These are phyloP conservation scores for Daldinia concentrica DNA, from an alignment of 495 filamentous ascomycete species.

Conservation along the genomic window DNA sequence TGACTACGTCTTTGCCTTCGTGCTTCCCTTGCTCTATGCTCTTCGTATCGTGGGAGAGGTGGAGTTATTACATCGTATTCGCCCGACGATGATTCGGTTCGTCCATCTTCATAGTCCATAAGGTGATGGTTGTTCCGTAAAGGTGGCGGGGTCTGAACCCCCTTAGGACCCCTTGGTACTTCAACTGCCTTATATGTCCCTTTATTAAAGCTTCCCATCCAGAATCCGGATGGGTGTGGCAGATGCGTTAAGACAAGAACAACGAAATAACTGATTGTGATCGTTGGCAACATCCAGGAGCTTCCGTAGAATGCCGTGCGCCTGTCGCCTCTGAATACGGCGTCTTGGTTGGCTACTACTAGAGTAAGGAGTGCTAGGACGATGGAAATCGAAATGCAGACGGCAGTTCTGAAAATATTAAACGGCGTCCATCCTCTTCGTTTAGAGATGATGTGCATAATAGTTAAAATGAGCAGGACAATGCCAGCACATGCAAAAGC, in stretches of 20 bases:
- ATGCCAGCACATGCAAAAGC: slow-evolving; percentile 57
- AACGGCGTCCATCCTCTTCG: slow-evolving; percentile 45
- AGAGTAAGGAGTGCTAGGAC: slow-evolving; percentile 46
- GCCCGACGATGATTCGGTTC: slow-evolving; percentile 9
- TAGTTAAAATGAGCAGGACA: slow-evolving; percentile 52
- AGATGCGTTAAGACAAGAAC: slow-evolving; percentile 51
- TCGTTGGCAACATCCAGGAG: slow-evolving; percentile 53
- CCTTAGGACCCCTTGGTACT: slow-evolving; percentile 1
- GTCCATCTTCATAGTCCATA: slow-evolving; percentile 29
- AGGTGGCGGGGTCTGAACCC: not conserved
- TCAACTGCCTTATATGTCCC: slow-evolving; percentile 22
- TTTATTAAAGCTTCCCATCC: slow-evolving; percentile 33
- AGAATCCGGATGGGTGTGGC: slow-evolving; percentile 44
- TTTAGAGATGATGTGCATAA: slow-evolving; percentile 51
- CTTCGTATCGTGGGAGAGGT: slow-evolving; percentile 15
- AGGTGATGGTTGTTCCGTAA: slow-evolving; percentile 8
- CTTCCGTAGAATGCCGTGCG: slow-evolving; percentile 37
- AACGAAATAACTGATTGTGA: slow-evolving; percentile 47
- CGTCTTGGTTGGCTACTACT: slow-evolving; percentile 37
- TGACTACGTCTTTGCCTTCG: slow-evolving; percentile 7
- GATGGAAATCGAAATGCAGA: slow-evolving; percentile 50
- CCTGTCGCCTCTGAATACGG: slow-evolving; percentile 10
- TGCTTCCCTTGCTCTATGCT: not conserved
- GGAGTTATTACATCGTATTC: slow-evolving; percentile 10
- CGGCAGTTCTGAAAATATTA: slow-evolving; percentile 48